Conservation (phyloP, 164 flowering plant genomes). For the Brasenia schreberi region DNA sequence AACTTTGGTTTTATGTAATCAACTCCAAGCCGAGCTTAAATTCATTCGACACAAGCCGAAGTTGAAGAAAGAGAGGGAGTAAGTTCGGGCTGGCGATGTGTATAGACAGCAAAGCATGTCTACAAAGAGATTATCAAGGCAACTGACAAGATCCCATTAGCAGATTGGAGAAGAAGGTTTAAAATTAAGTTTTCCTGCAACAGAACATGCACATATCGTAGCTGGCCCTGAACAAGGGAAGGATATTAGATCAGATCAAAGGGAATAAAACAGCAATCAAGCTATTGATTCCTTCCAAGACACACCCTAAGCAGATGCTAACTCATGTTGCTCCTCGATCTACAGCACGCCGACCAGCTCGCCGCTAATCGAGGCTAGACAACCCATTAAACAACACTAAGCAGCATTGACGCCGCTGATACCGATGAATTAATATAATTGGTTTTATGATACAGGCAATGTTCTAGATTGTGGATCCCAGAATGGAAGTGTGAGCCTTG, state of each 20-base stretch:
- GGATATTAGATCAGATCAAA: neutral
- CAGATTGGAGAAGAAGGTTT: neutral
- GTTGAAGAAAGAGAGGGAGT: neutral
- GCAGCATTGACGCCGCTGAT: neutral
- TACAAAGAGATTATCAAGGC: neutral
- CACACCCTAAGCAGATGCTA: neutral
- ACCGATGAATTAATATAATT: neutral
- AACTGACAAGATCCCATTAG: neutral
- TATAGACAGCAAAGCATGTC: neutral
- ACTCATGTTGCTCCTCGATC: neutral
- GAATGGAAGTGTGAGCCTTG: neutral
- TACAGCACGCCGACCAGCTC: neutral
- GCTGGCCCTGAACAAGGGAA: neutral
- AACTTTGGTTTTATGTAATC: too few species aligned
- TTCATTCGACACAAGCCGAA: too few species aligned
- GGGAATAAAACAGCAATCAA: neutral
- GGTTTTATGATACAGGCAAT: neutral
- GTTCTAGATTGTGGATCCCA: neutral
- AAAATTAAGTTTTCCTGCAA: neutral
- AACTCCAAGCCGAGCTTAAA: too few species aligned
- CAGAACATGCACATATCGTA: neutral
- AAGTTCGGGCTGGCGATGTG: neutral
- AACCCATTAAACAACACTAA: neutral
- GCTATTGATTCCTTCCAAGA: neutral
- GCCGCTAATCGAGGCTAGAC: neutral